These are phyloP conservation scores for Parachlorella kessleri DNA, from an alignment of 139 green algal genomes.

Conservation along the genomic window DNA sequence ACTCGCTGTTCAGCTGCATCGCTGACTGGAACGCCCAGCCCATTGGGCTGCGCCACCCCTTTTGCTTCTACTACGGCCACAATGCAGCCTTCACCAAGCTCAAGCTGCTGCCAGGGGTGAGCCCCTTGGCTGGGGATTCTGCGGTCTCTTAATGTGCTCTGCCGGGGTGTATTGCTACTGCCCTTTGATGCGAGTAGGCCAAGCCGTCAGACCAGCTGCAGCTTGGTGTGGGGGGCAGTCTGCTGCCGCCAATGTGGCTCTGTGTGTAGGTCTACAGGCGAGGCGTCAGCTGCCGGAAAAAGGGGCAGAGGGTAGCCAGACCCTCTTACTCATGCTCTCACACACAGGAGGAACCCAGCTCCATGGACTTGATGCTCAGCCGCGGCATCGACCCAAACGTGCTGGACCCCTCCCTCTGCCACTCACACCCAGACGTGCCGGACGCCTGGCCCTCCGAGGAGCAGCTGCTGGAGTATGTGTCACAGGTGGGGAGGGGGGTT, in stretches of 20 bases:
- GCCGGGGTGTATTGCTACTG: too few species aligned
- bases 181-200: too few species aligned
- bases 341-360: neutral
- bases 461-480: slow-evolving; percentile 49
- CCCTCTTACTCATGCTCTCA: too few species aligned
- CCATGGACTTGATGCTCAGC: slow-evolving; percentile 55
- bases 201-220: too few species aligned
- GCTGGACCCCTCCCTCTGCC: slow-evolving; percentile 53
- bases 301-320: too few species aligned
- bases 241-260: too few species aligned
- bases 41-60: slow-evolving; percentile 60
- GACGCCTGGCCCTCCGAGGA: slow-evolving; percentile 42
- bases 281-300: too few species aligned
- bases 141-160: too few species aligned
- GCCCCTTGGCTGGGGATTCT: too few species aligned
- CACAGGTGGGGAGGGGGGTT: too few species aligned
- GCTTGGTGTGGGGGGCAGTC: too few species aligned
- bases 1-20: slow-evolving; percentile 55
- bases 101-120: slow-evolving; percentile 29
- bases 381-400: slow-evolving; percentile 67
- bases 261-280: too few species aligned
- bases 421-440: slow-evolving; percentile 55
- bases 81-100: slow-evolving; percentile 39
- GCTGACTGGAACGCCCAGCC: slow-evolving; percentile 54
- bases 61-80: slow-evolving; percentile 57